phyloP scores from a whole-genome alignment of 345 rosid species.

The Lenwebbia sp. region DNA sequence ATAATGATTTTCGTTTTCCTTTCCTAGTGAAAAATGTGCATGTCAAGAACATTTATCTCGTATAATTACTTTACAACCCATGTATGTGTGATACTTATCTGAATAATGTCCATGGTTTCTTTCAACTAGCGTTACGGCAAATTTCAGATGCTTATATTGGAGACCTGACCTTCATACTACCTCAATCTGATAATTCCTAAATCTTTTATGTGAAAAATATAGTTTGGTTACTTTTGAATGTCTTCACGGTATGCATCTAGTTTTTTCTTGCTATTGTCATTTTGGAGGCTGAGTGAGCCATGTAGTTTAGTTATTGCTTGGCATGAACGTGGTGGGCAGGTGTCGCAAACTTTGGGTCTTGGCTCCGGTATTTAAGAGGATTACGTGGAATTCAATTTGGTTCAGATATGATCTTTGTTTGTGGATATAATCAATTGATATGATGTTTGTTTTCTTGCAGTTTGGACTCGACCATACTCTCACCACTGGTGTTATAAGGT shows the following conservation, averaged over 20 bases:
- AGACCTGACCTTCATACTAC: not conserved
- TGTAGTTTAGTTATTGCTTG: not conserved
- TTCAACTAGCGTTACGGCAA: not conserved
- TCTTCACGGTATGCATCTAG: not conserved
- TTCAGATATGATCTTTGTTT: not conserved
- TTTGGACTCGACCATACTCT: constrained; percentile 97
- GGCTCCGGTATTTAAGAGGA: not conserved
- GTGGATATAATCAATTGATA: not conserved
- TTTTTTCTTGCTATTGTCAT: not conserved
- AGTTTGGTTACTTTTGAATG: not conserved
- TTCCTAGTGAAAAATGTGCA: not conserved
- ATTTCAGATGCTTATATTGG: not conserved
- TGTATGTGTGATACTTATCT: not conserved
- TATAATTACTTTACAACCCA: not conserved
- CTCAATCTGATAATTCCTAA: not conserved
- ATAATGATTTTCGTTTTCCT: not conserved
- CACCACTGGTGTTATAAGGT: constrained; percentile 95
- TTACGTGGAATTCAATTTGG: not conserved
- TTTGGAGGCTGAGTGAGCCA: not conserved
- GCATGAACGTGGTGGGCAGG: not conserved
- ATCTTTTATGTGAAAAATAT: not conserved
- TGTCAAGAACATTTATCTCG: not conserved
- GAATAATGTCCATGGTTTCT: not conserved
- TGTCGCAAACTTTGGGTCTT: not conserved
- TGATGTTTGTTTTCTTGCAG: constrained; percentile 20